Evolutionary conservation across 2,329 filamentous ascomycete genomes (phyloP).

Genomic region (Diaporthe sp.): DNA sequence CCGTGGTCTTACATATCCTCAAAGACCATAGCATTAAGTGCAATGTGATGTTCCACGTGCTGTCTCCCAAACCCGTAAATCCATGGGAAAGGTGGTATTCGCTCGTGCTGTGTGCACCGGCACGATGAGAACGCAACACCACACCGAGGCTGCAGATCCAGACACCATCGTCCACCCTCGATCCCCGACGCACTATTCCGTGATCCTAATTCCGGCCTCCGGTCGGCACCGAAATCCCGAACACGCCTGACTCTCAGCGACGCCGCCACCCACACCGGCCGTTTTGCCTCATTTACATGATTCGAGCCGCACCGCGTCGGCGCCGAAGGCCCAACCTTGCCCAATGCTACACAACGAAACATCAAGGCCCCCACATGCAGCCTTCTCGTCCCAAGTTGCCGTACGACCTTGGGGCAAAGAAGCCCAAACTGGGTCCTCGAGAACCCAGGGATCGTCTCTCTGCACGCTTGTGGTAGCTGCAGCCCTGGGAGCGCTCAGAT

Average conservation of each 20-base stretch:
- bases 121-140: neutral
- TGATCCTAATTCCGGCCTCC: neutral
- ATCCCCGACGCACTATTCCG: neutral
- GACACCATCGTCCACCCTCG: no score
- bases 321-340: conserved; percentile 1
- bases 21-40: no score
- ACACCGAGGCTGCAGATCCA: neutral
- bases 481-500: neutral
- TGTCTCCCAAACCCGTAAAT: no score
- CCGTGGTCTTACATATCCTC: no score
- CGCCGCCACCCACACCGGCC: neutral
- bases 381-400: neutral
- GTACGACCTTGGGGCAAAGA: neutral
- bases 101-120: no score
- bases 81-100: no score
- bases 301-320: neutral
- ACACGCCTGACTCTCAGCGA: neutral
- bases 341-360: conserved; percentile 14
- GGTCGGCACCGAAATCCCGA: neutral
- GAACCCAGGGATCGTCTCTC: neutral
- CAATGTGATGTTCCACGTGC: neutral
- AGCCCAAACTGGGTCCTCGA: neutral
- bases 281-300: conserved; percentile 17
- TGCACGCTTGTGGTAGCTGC: neutral
- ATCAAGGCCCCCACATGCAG: neutral